Conservation (phyloP, 2,329 filamentous ascomycete species). For the Diaporthe sp. region DNA sequence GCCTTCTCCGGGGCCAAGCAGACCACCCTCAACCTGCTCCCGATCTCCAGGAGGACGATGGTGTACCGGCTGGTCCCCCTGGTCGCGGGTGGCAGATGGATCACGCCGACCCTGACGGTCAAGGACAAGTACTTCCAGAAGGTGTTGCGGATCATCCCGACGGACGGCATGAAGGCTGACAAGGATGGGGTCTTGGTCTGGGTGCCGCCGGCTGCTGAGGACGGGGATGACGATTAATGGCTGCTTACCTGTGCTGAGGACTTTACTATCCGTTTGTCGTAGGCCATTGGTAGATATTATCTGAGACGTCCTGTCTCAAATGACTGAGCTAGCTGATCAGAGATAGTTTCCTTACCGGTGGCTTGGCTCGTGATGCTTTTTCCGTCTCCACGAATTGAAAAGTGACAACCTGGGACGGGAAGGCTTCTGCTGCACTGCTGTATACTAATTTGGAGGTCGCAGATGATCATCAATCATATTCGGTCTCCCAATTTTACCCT, state of each 20-base stretch:
- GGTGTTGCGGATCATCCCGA: conserved; percentile 82
- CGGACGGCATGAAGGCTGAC: conserved; percentile 75
- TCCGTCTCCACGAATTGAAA: not conserved
- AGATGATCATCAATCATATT: not conserved
- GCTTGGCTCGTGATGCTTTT: not conserved
- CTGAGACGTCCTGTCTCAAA: not conserved
- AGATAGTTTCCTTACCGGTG: not conserved
- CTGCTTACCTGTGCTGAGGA: not conserved
- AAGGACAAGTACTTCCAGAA: conserved; percentile 95
- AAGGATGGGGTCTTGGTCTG: conserved; percentile 74
- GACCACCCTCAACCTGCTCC: conserved; percentile 82
- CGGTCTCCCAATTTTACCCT: not conserved
- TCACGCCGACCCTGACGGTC: conserved; percentile 78
- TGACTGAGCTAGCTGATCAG: not conserved
- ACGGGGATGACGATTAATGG: conserved; percentile 25
- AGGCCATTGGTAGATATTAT: not conserved
- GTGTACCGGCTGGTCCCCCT: conserved; percentile 80
- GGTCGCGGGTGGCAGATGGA: conserved; percentile 69
- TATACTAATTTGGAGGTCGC: not conserved
- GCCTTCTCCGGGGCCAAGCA: conserved; percentile 92
- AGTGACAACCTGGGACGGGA: not conserved
- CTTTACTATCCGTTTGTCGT: not conserved
- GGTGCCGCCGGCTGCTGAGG: conserved; percentile 56
- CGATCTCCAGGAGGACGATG: conserved; percentile 79
- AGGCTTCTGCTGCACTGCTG: not conserved